phyloP scores from a whole-genome alignment of 1,139 yeast genomes.

The Saccharomyces uvarum region DNA sequence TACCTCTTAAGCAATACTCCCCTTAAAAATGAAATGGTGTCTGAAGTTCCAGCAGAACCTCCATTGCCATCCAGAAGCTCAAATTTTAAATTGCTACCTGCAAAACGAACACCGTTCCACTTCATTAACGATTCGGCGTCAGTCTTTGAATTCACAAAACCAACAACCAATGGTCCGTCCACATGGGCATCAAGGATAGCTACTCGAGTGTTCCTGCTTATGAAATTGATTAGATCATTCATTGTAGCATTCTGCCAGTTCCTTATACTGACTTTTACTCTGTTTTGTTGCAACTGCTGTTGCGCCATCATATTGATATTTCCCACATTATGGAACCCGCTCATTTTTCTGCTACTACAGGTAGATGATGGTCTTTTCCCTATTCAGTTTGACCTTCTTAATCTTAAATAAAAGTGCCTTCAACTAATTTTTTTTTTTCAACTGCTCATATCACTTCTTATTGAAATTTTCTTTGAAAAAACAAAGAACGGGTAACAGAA shows the following conservation, averaged over 20 bases:
- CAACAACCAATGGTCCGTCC: conserved; percentile 43
- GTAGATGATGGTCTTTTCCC: background rate
- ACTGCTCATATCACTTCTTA: background rate
- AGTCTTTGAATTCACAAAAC: conserved; percentile 44
- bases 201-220: conserved; percentile 60
- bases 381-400: background rate
- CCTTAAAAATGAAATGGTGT: conserved; percentile 56
- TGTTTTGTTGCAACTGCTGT: conserved; percentile 23
- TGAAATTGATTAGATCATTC: conserved; percentile 60
- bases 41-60: conserved; percentile 24
- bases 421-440: background rate
- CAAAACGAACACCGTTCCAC: conserved; percentile 74
- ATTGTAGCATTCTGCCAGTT: conserved; percentile 79
- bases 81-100: conserved; percentile 61
- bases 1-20: conserved; percentile 60
- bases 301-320: conserved; percentile 24
- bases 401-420: background rate
- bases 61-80: conserved; percentile 32
- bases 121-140: conserved; percentile 55
- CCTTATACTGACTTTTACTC: conserved; percentile 35
- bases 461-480: background rate
- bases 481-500: background rate
- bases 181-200: conserved; percentile 44
- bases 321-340: conserved; percentile 30
- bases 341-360: conserved; percentile 10